These are phyloP conservation scores for Hypoxylon sp. DNA, from an alignment of 2,329 filamentous ascomycete genomes.

Conservation along the genomic window DNA sequence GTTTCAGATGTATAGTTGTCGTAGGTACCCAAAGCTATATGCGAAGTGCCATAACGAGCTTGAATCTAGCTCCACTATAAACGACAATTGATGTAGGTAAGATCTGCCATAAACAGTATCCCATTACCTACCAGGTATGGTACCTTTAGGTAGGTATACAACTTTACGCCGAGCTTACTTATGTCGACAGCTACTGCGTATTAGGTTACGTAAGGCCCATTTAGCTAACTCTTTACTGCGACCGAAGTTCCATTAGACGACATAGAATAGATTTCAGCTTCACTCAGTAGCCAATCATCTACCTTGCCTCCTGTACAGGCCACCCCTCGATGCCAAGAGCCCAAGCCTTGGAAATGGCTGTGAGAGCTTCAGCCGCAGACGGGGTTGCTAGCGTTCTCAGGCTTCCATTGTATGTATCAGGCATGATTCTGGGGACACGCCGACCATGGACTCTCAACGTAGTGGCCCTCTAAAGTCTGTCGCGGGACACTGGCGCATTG, in stretches of 20 bases:
- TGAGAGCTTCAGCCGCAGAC: constrained; percentile 22
- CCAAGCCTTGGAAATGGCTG: constrained; percentile 3
- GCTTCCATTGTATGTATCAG: background rate
- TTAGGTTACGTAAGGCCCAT: background rate
- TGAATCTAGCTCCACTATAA: background rate
- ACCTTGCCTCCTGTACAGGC: background rate
- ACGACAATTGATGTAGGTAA: background rate
- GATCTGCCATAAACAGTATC: background rate
- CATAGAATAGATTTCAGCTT: constrained; percentile 25
- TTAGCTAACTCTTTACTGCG: background rate
- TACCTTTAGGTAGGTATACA: no score
- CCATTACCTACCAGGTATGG: no score
- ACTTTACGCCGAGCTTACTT: background rate
- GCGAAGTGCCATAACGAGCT: background rate
- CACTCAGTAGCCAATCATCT: constrained; percentile 13
- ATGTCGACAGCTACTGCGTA: background rate
- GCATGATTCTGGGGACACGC: background rate
- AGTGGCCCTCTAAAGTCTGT: background rate
- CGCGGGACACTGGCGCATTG: background rate
- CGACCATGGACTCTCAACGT: background rate
- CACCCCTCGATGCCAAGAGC: constrained; percentile 23
- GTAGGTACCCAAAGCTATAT: background rate
- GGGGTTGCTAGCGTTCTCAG: background rate
- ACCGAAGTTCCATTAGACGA: constrained; percentile 1
- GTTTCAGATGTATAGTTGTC: background rate